Conservation (phyloP, 768 basidiomycete genomes). For the Lactarius indigo region DNA sequence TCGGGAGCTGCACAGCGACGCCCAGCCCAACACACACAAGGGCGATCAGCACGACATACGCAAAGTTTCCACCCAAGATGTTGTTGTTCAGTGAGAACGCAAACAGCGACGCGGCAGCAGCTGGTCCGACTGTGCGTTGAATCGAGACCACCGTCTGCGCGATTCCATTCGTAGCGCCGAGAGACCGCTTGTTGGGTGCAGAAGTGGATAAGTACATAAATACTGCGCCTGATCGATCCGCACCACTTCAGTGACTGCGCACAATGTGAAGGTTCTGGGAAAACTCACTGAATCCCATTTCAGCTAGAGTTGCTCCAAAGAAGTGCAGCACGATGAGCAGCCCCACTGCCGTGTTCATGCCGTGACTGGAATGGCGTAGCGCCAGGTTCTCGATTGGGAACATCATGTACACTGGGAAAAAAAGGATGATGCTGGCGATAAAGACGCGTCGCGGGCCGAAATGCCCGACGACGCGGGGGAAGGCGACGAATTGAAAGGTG, state of each 20-base stretch:
- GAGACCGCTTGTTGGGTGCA: conserved; percentile 58
- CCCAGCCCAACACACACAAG: neutral
- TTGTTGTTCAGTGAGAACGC: conserved; percentile 50
- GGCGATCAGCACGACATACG: conserved; percentile 1
- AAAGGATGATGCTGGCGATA: conserved; percentile 27
- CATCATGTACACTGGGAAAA: conserved; percentile 27
- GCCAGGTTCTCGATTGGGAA: conserved; percentile 31
- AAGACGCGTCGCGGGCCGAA: conserved; percentile 38
- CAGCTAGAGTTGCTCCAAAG: neutral
- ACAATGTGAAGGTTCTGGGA: neutral
- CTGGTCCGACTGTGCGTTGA: conserved; percentile 50
- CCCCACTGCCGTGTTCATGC: neutral
- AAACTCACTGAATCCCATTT: conserved; percentile 19
- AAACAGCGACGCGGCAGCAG: conserved; percentile 58
- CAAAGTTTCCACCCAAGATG: conserved; percentile 44
- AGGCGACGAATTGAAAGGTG: conserved; percentile 38
- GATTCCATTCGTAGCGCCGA: conserved; percentile 66
- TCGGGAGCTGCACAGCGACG: too few species aligned
- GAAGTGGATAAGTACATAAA: conserved; percentile 67
- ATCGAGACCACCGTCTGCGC: conserved; percentile 38
- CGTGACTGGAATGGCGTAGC: neutral
- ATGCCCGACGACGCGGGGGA: conserved; percentile 35
- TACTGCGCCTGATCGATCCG: conserved; percentile 49
- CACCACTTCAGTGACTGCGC: neutral
- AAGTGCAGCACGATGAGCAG: conserved; percentile 11